Percentiles rank a stretch among this genome's conserved stretches.
Conservation (phyloP, 352 stramenopile genomes). For the Halophytophthora polymorphica region DNA sequence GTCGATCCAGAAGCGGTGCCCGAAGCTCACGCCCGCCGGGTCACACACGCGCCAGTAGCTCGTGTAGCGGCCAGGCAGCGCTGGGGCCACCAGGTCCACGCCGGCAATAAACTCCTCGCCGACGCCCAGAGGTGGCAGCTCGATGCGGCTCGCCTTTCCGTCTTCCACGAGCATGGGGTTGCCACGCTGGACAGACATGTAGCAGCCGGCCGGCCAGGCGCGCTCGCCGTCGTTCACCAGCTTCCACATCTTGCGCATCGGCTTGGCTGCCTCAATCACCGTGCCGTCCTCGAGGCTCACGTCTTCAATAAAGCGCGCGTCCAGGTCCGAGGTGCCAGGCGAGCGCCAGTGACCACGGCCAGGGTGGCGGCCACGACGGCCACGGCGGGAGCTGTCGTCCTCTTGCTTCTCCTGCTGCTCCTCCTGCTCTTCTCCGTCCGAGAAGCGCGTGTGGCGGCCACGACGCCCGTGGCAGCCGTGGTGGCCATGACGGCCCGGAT, state of each 20-base stretch:
- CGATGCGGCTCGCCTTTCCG: constrained; percentile 22
- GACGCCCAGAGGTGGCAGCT: constrained; percentile 26
- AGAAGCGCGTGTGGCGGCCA: constrained; percentile 4
- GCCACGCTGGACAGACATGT: constrained; percentile 33
- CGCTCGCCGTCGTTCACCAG: constrained; percentile 62
- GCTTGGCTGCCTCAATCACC: constrained; percentile 42
- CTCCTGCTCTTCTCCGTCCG: constrained; percentile 4
- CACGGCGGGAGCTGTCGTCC: constrained; percentile 1
- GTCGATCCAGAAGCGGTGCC: constrained; percentile 85
- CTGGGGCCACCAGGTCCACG: constrained; percentile 31
- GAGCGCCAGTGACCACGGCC: constrained; percentile 12
- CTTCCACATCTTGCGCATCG: constrained; percentile 72
- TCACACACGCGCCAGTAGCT: constrained; percentile 83
- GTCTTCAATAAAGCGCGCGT: constrained; percentile 68
- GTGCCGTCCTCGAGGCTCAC: constrained; percentile 76
- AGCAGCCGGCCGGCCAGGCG: constrained; percentile 51
- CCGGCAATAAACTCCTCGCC: constrained; percentile 31
- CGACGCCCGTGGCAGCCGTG: constrained; percentile 9
- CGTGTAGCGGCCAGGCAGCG: constrained; percentile 61
- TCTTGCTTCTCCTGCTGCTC: neutral
- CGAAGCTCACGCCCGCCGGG: constrained; percentile 60
- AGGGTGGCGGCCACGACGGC: constrained; percentile 4
- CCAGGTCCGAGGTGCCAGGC: constrained; percentile 19
- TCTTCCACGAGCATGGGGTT: constrained; percentile 35
- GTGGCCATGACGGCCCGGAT: constrained; percentile 6